A percentile compares a stretch with the other conserved stretches of the same genome.
Evolutionary conservation across 2,329 filamentous ascomycete genomes (phyloP).

Genomic region (Trichophyton equinum): DNA sequence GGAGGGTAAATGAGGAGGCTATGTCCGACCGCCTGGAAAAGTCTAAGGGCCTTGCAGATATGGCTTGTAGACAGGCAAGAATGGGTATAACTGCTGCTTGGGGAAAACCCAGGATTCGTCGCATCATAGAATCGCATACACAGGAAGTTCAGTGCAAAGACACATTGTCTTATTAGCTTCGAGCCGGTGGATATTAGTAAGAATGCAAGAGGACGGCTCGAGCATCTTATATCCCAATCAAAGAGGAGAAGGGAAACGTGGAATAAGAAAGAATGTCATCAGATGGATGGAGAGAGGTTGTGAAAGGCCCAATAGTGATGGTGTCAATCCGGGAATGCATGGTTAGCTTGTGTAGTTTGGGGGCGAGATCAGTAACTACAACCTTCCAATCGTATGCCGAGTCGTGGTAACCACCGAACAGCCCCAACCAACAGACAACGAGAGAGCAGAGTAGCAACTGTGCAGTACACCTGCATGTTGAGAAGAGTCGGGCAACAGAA

Average conservation of each 20-base stretch:
- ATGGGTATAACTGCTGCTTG: neutral
- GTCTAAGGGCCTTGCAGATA: neutral
- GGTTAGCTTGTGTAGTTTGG: neutral
- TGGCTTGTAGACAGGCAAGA: neutral
- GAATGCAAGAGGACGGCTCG: neutral
- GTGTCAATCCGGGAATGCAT: neutral
- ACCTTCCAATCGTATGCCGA: conserved; percentile 1
- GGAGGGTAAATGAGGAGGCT: neutral
- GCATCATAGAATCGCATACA: neutral
- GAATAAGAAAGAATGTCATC: neutral
- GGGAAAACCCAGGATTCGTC: neutral
- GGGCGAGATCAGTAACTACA: neutral
- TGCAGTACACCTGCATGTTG: neutral
- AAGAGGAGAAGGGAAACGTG: neutral
- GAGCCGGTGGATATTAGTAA: no score
- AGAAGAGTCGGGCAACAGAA: neutral
- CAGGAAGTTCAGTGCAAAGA: neutral
- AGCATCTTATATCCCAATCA: neutral
- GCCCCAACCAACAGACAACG: neutral
- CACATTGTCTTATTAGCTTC: neutral
- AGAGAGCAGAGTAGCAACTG: neutral
- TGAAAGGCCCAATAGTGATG: neutral
- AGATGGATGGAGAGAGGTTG: neutral
- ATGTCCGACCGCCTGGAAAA: neutral
- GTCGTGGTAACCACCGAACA: neutral